phyloP scores from a whole-genome alignment of 768 basidiomycete genomes.

The Tephrocybe rancida region DNA sequence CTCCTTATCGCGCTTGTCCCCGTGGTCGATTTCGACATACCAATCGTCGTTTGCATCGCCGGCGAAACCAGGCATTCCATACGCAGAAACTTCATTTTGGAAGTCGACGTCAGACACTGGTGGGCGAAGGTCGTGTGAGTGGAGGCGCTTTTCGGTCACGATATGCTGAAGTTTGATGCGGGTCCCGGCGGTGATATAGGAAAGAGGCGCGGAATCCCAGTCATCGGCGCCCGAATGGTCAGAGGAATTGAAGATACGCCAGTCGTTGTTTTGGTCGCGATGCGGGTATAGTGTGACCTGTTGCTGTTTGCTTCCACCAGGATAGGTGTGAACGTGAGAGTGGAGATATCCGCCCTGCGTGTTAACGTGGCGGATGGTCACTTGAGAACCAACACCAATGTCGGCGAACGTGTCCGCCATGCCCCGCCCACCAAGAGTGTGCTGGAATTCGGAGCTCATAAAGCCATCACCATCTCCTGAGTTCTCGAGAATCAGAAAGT shows the following conservation, averaged over 20 bases:
- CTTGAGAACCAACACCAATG: conserved; percentile 78
- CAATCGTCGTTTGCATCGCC: conserved; percentile 96
- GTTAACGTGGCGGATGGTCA: conserved; percentile 88
- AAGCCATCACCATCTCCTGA: conserved; percentile 98
- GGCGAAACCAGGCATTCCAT: conserved; percentile 82
- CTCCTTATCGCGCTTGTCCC: conserved; percentile 62
- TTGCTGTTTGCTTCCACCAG: conserved; percentile 92
- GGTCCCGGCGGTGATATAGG: conserved; percentile 63
- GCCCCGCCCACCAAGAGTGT: conserved; percentile 84
- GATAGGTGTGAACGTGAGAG: conserved; percentile 90
- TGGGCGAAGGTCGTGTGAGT: conserved; percentile 94
- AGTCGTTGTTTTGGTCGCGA: conserved; percentile 94
- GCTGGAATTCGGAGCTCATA: conserved; percentile 99
- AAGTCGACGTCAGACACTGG: conserved; percentile 98
- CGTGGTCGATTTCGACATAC: conserved; percentile 82
- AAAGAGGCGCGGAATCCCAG: conserved; percentile 56
- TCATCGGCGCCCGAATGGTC: conserved; percentile 38
- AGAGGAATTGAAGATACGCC: conserved; percentile 83
- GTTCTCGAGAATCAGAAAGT: conserved; percentile 86
- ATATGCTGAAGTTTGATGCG: conserved; percentile 85
- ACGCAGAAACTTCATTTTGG: conserved; percentile 97
- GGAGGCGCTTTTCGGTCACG: conserved; percentile 81
- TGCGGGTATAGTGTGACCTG: conserved; percentile 99
- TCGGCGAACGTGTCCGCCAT: conserved; percentile 97
- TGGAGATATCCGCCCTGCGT: conserved; percentile 99